These are phyloP conservation scores for Rasamsonia emersonii DNA, from an alignment of 2,329 filamentous ascomycete species.

Conservation along the genomic window DNA sequence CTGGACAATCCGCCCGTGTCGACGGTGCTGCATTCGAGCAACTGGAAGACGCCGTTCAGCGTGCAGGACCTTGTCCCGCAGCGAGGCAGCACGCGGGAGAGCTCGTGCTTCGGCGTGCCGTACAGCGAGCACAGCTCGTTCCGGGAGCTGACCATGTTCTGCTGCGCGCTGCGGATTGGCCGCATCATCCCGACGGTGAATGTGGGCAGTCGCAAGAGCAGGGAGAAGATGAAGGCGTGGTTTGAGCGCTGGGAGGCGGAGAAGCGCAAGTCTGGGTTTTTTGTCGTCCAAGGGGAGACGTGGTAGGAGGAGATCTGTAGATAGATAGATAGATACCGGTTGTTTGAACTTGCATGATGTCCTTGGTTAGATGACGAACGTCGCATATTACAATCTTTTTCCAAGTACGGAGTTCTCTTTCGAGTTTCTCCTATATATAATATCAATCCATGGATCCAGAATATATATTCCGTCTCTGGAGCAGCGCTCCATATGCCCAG, in stretches of 20 bases:
- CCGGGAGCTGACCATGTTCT: constrained; percentile 85
- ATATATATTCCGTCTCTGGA: no score
- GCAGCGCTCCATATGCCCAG: no score
- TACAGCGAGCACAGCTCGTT: constrained; percentile 97
- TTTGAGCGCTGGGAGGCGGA: constrained; percentile 56
- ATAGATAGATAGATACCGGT: no score
- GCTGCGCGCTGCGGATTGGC: constrained; percentile 77
- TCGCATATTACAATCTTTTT: no score
- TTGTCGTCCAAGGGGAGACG: constrained; percentile 30
- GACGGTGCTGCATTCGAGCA: constrained; percentile 55
- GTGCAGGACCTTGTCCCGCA: constrained; percentile 68
- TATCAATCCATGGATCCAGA: no score
- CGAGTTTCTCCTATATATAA: no score
- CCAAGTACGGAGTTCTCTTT: no score
- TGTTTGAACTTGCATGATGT: no score
- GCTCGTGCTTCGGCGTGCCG: constrained; percentile 85
- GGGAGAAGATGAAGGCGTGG: constrained; percentile 60
- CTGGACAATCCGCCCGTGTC: constrained; percentile 55
- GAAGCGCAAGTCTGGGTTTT: constrained; percentile 55
- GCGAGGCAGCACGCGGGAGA: constrained; percentile 71
- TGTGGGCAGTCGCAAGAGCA: constrained; percentile 54
- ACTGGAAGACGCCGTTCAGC: constrained; percentile 68
- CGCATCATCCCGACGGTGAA: constrained; percentile 93
- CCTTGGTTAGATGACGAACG: no score
- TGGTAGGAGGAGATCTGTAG: no score